Evolutionary conservation across 495 filamentous ascomycete genomes (phyloP).

Genomic region (Neurospora hispaniola): DNA sequence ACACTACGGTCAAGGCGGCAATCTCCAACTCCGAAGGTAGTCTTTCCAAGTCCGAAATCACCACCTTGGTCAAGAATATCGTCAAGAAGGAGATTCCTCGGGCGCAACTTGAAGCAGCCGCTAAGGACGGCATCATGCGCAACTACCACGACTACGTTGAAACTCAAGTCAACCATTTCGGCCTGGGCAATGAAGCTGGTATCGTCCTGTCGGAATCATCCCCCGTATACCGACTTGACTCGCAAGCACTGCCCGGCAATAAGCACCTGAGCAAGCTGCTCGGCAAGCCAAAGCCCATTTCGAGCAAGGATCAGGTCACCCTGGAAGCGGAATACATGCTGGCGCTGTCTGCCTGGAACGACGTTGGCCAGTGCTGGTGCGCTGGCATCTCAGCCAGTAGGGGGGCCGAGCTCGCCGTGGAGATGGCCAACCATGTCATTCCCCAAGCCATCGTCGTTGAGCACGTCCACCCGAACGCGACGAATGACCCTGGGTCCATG

Average conservation of each 20-base stretch:
- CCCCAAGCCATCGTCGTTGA: slow-evolving; percentile 51
- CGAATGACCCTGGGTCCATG: slow-evolving; percentile 42
- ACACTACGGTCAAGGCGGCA: not conserved
- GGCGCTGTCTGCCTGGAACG: slow-evolving; percentile 46
- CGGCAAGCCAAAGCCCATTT: not conserved
- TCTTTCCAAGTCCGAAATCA: slow-evolving; percentile 24
- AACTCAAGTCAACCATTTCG: slow-evolving; percentile 33
- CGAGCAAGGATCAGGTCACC: not conserved
- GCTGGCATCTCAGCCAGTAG: slow-evolving; percentile 23
- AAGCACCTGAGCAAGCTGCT: not conserved
- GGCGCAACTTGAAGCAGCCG: slow-evolving; percentile 25
- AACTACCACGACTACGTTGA: slow-evolving; percentile 19
- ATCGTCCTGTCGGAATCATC: not conserved
- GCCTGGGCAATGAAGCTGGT: slow-evolving; percentile 24
- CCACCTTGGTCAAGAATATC: slow-evolving; percentile 22
- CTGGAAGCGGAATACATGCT: not conserved
- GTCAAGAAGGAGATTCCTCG: slow-evolving; percentile 24
- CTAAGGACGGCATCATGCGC: slow-evolving; percentile 15
- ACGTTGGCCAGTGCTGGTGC: slow-evolving; percentile 62
- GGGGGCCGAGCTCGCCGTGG: slow-evolving; percentile 36
- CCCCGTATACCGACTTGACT: not conserved
- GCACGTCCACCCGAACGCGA: slow-evolving; percentile 44
- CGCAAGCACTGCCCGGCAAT: not conserved
- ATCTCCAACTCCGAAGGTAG: not conserved
- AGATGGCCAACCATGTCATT: slow-evolving; percentile 35